A percentile compares a stretch with the other conserved stretches of the same genome.
These are phyloP conservation scores for Pelargonium exstipulatum DNA, from an alignment of 441 rosid genomes.

Conservation along the genomic window DNA sequence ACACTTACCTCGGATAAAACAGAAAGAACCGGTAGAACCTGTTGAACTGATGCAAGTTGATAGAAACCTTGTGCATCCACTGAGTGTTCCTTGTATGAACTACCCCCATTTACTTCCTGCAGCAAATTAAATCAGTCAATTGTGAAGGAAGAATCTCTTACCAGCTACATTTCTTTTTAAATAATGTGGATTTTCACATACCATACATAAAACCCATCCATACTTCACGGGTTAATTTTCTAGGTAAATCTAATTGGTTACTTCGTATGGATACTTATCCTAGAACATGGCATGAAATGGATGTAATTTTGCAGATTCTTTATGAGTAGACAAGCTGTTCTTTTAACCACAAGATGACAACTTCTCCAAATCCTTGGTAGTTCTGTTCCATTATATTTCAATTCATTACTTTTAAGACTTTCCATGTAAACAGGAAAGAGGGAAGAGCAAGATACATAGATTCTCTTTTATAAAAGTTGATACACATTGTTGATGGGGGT, in stretches of 20 bases:
- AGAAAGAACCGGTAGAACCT: conserved; percentile 63
- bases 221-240: neutral
- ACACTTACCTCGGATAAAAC: conserved; percentile 62
- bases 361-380: neutral
- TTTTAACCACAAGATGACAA: neutral
- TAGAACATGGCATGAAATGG: neutral
- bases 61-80: conserved; percentile 37
- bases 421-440: neutral
- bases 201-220: neutral
- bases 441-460: neutral
- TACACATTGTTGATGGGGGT: neutral
- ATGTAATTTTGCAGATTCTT: neutral
- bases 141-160: neutral
- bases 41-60: conserved; percentile 57
- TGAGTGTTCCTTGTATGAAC: conserved; percentile 24
- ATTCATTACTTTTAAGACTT: neutral
- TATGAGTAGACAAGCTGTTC: neutral
- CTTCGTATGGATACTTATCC: neutral
- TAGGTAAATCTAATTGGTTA: neutral
- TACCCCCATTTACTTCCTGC: conserved; percentile 40
- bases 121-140: conserved; percentile 16
- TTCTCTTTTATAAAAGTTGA: neutral
- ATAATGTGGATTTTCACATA: neutral
- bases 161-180: conserved; percentile 1
- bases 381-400: neutral